Base-by-base conservation (phyloP, 176 grass and related monocot species). In the Rhipidocladum racemiflorum region DNA sequence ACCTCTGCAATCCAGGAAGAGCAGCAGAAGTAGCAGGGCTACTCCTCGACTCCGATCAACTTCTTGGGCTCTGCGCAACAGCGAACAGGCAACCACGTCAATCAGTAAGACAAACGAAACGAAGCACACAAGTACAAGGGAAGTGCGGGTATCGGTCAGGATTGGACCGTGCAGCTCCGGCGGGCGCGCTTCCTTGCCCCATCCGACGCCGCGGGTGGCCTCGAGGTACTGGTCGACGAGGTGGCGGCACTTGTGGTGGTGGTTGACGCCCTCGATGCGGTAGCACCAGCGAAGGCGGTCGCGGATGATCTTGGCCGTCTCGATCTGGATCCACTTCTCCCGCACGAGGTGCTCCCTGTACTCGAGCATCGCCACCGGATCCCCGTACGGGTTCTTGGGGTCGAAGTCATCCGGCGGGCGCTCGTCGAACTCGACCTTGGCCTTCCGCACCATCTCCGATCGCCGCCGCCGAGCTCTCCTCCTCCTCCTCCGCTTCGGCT, bases 321-420 rank as follows among this genome's bases (percentile, higher is more conserved):
- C 96, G 89, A 99, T 99, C 89, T 99, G 92, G 89, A 99, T 99
- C 91, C 92, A 99, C 70, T 99, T 99, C 92, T 99, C 96, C 81
- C 96, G 75, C 79, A 99, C 96, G 71, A 99, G 87, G 79, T 99
- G 76, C 83, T 98, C 96, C 79, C 96, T 68, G 73, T 91, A 88
- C 70, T 98, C 96, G 15, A 98, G 96, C 92, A 98, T 95, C 79
- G 96, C 96, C 79, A 98, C 96, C 49, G 96, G 96, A 42, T 98
- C 96, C 42, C 70, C 92, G 49, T 95, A 93, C 56, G 96, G 96
- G 72, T 98, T 89, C 81, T 79, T 89, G 49, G 88, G 96, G 79
- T 98, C 96, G 79, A 98, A 91, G 13, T 91, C 87, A 77, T 97
- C 96, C 67, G 96, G 96, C 49, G 92, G 90, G 13, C 57, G 75